phyloP scores from a whole-genome alignment of 2,329 filamentous ascomycete genomes.

The Aspergillus quadricinctus region DNA sequence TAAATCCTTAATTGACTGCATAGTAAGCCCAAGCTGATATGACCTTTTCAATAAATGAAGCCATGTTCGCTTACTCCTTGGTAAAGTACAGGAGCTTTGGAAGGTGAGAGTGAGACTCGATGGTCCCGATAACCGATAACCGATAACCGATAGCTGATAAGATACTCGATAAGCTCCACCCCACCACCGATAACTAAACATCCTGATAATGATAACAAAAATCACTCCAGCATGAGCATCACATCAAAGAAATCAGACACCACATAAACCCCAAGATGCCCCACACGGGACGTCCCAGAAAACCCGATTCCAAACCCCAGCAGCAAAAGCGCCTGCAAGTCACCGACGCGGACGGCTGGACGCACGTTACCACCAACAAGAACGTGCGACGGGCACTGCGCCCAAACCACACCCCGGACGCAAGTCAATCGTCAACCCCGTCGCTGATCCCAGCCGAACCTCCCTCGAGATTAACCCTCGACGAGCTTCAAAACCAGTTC shows the following conservation, averaged over 20 bases:
- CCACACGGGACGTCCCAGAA: constrained; percentile 29
- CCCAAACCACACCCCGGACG: constrained; percentile 3
- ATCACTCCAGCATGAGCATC: neutral
- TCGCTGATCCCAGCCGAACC: constrained; percentile 33
- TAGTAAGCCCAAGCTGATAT: neutral
- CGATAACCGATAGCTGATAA: neutral
- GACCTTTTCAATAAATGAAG: neutral
- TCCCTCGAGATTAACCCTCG: constrained; percentile 28
- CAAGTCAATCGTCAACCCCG: neutral
- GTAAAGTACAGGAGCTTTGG: neutral
- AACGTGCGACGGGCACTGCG: constrained; percentile 24
- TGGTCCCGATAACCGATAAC: neutral
- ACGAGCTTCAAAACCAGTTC: constrained; percentile 30
- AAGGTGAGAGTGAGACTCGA: neutral
- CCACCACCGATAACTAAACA: neutral
- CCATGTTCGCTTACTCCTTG: neutral
- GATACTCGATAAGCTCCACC: neutral
- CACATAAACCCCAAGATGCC: constrained; percentile 25
- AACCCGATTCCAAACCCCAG: constrained; percentile 4
- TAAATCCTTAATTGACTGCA: neutral
- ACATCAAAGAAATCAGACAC: neutral
- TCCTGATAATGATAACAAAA: neutral
- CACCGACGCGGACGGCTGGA: constrained; percentile 41
- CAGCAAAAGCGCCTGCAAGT: constrained; percentile 33
- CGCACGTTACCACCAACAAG: constrained; percentile 35